Conservation (phyloP, 208 protist genomes). For the Trypanosoma rangeli region DNA sequence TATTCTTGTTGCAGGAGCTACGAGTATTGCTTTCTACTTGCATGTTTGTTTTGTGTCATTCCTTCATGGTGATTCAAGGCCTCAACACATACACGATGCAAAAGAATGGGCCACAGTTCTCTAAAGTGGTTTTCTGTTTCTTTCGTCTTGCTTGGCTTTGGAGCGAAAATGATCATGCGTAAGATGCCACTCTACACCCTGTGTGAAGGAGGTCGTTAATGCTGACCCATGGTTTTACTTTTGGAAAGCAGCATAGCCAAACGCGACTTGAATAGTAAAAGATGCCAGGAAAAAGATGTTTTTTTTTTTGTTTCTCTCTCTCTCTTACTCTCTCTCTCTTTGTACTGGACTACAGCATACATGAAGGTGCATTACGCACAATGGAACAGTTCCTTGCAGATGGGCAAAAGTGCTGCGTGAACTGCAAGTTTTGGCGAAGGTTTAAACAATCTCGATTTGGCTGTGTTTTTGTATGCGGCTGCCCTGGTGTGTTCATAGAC, state of each 20-base stretch:
- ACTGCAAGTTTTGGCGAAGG: conserved; percentile 34
- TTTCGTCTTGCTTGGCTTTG: background rate
- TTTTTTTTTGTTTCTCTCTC: background rate
- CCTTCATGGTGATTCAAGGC: background rate
- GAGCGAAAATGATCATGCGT: background rate
- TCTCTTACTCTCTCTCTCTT: conserved; percentile 7
- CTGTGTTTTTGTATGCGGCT: conserved; percentile 61
- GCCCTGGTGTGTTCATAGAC: conserved; percentile 40
- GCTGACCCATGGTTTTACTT: too few relatives aligned
- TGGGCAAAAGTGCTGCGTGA: conserved; percentile 31
- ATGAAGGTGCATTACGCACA: background rate
- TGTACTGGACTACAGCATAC: background rate
- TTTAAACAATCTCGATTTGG: conserved; percentile 73
- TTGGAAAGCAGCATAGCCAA: background rate
- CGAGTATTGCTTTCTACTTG: too few relatives aligned
- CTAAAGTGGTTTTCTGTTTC: background rate
- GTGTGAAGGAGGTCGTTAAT: background rate
- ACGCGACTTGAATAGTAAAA: background rate
- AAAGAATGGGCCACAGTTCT: background rate
- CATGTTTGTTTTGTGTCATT: background rate
- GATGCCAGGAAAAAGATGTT: background rate
- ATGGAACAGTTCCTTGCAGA: conserved; percentile 60
- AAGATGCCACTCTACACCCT: too few relatives aligned
- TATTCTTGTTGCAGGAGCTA: background rate
- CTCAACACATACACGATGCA: too few relatives aligned